Evolutionary conservation across 2,329 filamentous ascomycete genomes (phyloP).

Genomic region (Ascomycota sp.): DNA sequence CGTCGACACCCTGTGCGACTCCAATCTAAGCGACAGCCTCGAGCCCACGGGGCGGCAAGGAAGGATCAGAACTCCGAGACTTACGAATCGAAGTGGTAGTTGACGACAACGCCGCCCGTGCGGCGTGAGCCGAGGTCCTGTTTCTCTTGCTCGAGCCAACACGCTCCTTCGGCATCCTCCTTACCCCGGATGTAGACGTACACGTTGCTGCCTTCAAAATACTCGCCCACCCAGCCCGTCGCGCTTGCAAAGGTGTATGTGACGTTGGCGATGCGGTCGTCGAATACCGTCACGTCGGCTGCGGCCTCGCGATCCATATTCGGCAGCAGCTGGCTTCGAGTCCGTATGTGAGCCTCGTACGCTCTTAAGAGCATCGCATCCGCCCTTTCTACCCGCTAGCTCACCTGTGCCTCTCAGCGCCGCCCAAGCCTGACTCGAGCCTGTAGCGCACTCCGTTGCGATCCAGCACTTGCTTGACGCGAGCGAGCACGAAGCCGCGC

Average conservation of each 20-base stretch:
- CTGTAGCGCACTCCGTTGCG: constrained; percentile 32
- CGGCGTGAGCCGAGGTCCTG: constrained; percentile 27
- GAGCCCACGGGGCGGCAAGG: too few relatives aligned
- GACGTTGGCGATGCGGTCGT: constrained; percentile 61
- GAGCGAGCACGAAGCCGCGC: constrained; percentile 50
- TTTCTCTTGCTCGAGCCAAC: constrained; percentile 38
- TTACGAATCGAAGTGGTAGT: constrained; percentile 77
- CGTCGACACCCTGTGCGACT: constrained; percentile 49
- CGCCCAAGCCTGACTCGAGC: constrained; percentile 16
- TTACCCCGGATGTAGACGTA: constrained; percentile 77
- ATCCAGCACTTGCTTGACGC: constrained; percentile 50
- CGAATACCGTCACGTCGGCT: constrained; percentile 44
- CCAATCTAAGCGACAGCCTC: constrained; percentile 5
- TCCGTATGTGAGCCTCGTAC: too few relatives aligned
- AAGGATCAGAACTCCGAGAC: too few relatives aligned
- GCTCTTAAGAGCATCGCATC: too few relatives aligned
- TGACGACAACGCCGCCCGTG: constrained; percentile 68
- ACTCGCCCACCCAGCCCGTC: constrained; percentile 30
- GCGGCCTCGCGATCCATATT: too few relatives aligned
- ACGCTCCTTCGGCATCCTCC: constrained; percentile 50
- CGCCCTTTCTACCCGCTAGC: too few relatives aligned
- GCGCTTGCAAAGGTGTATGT: constrained; percentile 27
- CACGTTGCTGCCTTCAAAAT: constrained; percentile 86
- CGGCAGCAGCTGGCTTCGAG: too few relatives aligned
- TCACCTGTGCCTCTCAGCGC: constrained; percentile 10